phyloP scores from a whole-genome alignment of 2,329 filamentous ascomycete genomes.

The Thielaviopsis ethacetica region DNA sequence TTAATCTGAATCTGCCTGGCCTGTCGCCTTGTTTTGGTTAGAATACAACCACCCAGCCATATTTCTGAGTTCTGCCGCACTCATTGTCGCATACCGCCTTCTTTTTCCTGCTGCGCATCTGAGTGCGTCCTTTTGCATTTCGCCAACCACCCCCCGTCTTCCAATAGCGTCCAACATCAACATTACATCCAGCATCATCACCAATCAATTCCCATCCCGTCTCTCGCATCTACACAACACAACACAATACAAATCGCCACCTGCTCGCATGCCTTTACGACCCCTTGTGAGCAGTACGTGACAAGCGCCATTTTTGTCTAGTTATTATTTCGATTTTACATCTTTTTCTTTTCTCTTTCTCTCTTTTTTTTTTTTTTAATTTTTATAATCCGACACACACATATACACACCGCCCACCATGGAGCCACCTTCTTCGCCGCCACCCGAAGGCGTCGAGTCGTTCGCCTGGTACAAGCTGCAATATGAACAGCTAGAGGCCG shows the following conservation, averaged over 20 bases:
- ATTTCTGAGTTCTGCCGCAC: constrained; percentile 2
- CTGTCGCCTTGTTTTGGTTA: background rate
- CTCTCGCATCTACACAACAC: background rate
- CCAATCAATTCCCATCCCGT: background rate
- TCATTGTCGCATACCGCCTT: constrained; percentile 10
- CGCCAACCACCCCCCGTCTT: background rate
- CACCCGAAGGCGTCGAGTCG: constrained; percentile 50
- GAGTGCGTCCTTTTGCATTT: background rate
- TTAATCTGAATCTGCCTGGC: background rate
- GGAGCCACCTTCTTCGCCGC: constrained; percentile 47
- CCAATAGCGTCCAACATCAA: background rate
- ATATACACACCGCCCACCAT: constrained; percentile 25
- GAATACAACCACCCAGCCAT: background rate
- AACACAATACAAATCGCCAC: background rate
- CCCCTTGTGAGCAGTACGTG: background rate
- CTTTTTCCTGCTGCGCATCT: background rate
- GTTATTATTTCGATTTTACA: background rate
- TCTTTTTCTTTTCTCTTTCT: background rate
- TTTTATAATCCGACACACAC: background rate
- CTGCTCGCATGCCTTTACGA: background rate
- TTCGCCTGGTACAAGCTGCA: constrained; percentile 90
- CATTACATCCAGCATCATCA: too few relatives aligned
- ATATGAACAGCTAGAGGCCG: constrained; percentile 81
- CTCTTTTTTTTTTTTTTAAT: background rate
- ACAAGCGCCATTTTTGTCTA: background rate